phyloP scores from a whole-genome alignment of 768 basidiomycete species.

The Gloeophyllum trabeum region DNA sequence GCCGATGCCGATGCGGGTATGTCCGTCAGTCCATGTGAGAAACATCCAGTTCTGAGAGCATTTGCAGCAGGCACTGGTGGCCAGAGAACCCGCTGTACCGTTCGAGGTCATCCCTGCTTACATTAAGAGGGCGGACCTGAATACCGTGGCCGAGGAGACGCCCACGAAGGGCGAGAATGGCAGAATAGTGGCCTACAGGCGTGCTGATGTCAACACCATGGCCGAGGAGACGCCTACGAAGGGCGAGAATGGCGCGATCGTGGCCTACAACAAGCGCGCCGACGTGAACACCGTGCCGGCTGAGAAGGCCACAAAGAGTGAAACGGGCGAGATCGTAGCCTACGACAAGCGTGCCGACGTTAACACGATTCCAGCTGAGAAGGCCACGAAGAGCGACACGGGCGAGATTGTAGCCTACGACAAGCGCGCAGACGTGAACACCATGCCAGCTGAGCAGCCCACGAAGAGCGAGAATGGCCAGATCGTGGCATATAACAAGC shows the following conservation, averaged over 20 bases:
- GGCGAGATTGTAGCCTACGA: constrained; percentile 15
- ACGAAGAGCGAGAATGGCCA: constrained; percentile 19
- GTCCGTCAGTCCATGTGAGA: constrained; percentile 7
- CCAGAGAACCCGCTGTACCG: constrained; percentile 17
- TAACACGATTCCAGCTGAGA: constrained; percentile 17
- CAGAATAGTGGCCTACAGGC: constrained; percentile 12
- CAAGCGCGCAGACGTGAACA: constrained; percentile 10
- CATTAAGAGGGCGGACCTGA: constrained; percentile 16
- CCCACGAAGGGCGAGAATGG: constrained; percentile 12
- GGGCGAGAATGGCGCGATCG: constrained; percentile 8
- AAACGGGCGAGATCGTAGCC: not conserved
- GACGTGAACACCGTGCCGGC: not conserved
- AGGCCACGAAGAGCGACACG: constrained; percentile 10
- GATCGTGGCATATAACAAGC: constrained; percentile 11
- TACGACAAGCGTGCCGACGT: not conserved
- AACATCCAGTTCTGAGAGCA: constrained; percentile 3
- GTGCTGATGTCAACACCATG: constrained; percentile 11
- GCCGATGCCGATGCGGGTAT: constrained; percentile 28
- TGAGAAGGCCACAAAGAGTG: no score
- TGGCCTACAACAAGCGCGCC: constrained; percentile 4
- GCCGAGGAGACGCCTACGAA: constrained; percentile 10
- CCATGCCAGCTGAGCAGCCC: constrained; percentile 19
- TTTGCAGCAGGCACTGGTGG: constrained; percentile 13
- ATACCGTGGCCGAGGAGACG: constrained; percentile 16
- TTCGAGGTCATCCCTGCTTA: constrained; percentile 34